These are phyloP conservation scores for Colletotrichum eremochloae DNA, from an alignment of 2,329 filamentous ascomycete genomes.

Conservation along the genomic window DNA sequence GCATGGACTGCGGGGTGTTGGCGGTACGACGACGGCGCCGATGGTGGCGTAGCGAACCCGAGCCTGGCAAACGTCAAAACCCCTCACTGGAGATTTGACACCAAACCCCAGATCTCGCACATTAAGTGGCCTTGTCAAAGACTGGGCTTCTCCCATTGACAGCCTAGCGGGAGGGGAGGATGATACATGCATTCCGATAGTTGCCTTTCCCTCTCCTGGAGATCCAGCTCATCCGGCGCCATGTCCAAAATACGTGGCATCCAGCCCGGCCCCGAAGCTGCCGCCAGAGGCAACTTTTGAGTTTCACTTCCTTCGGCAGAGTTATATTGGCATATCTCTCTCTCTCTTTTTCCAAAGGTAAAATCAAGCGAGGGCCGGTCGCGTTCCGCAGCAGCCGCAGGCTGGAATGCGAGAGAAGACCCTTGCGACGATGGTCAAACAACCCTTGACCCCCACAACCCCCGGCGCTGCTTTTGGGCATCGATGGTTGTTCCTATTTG, in stretches of 20 bases:
- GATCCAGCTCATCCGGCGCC: slow-evolving; percentile 2
- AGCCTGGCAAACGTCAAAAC: neutral
- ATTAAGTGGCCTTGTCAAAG: neutral
- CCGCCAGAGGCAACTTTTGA: neutral
- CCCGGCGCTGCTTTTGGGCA: neutral
- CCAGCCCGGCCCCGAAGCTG: slow-evolving; percentile 1
- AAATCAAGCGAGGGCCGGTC: neutral
- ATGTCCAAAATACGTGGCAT: neutral
- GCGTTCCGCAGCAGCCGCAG: neutral
- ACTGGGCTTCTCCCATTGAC: neutral
- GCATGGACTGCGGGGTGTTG: neutral
- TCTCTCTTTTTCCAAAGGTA: neutral
- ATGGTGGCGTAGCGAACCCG: neutral
- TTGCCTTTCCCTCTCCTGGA: neutral
- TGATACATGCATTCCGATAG: neutral
- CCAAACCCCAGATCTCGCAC: neutral
- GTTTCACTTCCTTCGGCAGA: slow-evolving; percentile 24
- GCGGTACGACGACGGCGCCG: neutral
- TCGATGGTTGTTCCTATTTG: neutral
- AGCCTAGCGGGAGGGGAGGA: neutral
- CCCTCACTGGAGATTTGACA: neutral
- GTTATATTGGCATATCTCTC: slow-evolving; percentile 13
- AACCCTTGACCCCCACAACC: neutral
- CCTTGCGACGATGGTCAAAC: slow-evolving; percentile 5
- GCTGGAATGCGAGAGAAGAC: neutral